These are phyloP conservation scores for Ogataea philodendri DNA, from an alignment of 805 yeast genomes.

Conservation along the genomic window DNA sequence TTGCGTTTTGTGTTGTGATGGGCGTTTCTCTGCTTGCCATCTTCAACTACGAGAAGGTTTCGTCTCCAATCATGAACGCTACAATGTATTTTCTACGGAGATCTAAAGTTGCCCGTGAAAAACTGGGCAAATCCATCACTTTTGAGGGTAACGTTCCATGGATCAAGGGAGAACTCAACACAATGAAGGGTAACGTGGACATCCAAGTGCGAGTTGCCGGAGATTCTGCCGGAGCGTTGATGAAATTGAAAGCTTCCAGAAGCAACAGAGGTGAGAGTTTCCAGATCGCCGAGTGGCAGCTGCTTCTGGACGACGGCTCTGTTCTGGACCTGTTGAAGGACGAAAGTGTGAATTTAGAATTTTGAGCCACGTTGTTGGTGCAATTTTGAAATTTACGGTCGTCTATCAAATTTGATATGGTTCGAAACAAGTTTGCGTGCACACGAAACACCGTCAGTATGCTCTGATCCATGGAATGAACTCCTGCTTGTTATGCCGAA, in stretches of 20 bases:
- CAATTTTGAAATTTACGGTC: too few relatives aligned
- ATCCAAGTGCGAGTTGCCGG: constrained; percentile 73
- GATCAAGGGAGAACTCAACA: constrained; percentile 82
- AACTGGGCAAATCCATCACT: constrained; percentile 72
- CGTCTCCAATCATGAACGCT: constrained; percentile 85
- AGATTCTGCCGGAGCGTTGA: constrained; percentile 48
- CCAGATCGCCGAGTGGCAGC: constrained; percentile 60
- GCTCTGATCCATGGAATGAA: too few relatives aligned
- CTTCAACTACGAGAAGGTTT: constrained; percentile 89
- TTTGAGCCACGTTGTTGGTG: constrained; percentile 10
- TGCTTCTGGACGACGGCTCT: constrained; percentile 45
- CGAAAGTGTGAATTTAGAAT: constrained; percentile 32
- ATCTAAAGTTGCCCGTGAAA: constrained; percentile 57
- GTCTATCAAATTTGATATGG: too few relatives aligned
- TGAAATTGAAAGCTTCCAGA: constrained; percentile 70
- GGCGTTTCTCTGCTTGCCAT: constrained; percentile 58
- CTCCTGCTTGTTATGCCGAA: background rate
- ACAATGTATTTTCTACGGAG: constrained; percentile 84
- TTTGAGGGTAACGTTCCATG: constrained; percentile 80
- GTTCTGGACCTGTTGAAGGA: constrained; percentile 50
- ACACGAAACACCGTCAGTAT: too few relatives aligned
- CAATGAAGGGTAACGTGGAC: constrained; percentile 78
- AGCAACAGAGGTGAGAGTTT: constrained; percentile 56
- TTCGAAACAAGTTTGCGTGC: too few relatives aligned
- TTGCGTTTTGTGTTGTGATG: constrained; percentile 52